These are phyloP conservation scores for Aspergillus terreus DNA, from an alignment of 2,329 filamentous ascomycete genomes.

Conservation along the genomic window DNA sequence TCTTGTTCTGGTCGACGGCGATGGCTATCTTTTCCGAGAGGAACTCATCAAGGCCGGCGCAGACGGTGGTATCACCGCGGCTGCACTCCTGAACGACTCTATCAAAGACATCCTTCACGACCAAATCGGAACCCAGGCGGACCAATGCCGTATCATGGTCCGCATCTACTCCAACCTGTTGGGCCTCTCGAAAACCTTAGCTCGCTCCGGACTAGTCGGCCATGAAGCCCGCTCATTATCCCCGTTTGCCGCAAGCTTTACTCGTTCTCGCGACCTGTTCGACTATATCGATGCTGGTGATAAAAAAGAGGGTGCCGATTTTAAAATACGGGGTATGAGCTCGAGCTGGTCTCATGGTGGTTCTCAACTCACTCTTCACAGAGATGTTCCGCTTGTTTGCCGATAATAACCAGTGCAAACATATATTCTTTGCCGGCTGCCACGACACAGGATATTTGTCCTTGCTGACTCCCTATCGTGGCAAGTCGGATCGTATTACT, in stretches of 20 bases:
- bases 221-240: constrained; percentile 55
- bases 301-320: constrained; percentile 57
- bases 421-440: constrained; percentile 62
- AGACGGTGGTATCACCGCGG: constrained; percentile 56
- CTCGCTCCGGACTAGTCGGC: constrained; percentile 48
- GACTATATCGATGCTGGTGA: constrained; percentile 62
- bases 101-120: constrained; percentile 46
- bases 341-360: not conserved
- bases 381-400: constrained; percentile 47
- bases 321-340: constrained; percentile 54
- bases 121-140: constrained; percentile 43
- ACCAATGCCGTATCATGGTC: constrained; percentile 53
- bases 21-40: constrained; percentile 57
- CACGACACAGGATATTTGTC: constrained; percentile 58
- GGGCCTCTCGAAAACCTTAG: constrained; percentile 50
- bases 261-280: constrained; percentile 54
- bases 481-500: constrained; percentile 51
- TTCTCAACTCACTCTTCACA: constrained; percentile 16
- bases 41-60: constrained; percentile 45
- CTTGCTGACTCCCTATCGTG: constrained; percentile 52
- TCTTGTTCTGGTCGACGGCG: constrained; percentile 59
- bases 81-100: constrained; percentile 50
- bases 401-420: constrained; percentile 59
- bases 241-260: constrained; percentile 56
- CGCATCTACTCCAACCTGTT: constrained; percentile 56